Percentiles rank a stretch among this genome's conserved stretches.
These are phyloP conservation scores for Penicillium sp. DNA, from an alignment of 2,329 filamentous ascomycete genomes.

Conservation along the genomic window DNA sequence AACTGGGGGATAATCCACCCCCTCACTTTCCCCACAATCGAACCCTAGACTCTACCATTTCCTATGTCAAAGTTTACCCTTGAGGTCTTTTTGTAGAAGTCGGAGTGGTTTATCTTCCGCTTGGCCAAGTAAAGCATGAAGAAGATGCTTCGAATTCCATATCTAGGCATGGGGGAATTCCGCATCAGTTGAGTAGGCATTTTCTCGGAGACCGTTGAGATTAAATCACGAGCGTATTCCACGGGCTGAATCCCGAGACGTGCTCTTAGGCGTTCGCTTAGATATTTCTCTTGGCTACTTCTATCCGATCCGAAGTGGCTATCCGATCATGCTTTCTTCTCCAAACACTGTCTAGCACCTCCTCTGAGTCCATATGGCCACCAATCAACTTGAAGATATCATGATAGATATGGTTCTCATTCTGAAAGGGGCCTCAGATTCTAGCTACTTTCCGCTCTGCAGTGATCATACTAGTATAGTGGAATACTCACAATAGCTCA, in stretches of 20 bases:
- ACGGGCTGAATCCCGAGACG: neutral
- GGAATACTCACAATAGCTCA: too few relatives aligned
- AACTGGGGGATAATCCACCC: neutral
- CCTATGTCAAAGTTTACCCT: neutral
- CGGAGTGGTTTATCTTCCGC: neutral
- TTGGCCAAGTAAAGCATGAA: neutral
- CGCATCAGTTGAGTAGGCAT: neutral
- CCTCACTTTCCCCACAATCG: neutral
- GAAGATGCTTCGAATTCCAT: neutral
- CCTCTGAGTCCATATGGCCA: too few relatives aligned
- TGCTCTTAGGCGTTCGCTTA: neutral
- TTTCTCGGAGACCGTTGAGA: neutral
- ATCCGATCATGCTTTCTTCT: neutral
- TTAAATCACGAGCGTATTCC: neutral
- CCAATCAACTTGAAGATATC: too few relatives aligned
- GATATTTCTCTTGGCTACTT: neutral
- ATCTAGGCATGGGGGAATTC: neutral
- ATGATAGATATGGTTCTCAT: too few relatives aligned
- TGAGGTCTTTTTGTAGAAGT: neutral
- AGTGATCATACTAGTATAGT: too few relatives aligned
- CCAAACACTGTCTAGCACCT: neutral
- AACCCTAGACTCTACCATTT: neutral
- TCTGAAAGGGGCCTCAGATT: too few relatives aligned
- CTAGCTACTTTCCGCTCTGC: too few relatives aligned
- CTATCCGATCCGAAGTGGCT: neutral